A percentile compares a stretch with the other conserved stretches of the same genome.
phyloP scores from a whole-genome alignment of 208 protist species.

The Lotmaria passim region DNA sequence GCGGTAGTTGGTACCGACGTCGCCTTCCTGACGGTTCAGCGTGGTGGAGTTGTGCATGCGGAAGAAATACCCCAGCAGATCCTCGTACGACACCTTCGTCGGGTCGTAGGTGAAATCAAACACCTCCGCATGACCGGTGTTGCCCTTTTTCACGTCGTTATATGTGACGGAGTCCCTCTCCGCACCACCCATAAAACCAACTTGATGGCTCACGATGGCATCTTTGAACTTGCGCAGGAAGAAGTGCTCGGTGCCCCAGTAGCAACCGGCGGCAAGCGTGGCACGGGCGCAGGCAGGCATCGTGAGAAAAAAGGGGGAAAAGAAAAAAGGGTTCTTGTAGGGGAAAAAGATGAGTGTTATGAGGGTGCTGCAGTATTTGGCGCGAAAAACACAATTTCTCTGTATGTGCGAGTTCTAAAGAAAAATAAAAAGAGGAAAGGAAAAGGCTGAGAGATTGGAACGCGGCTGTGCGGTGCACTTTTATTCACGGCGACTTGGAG shows the following conservation, averaged over 20 bases:
- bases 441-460: too few relatives aligned
- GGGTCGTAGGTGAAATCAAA: slow-evolving; percentile 90
- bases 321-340: too few relatives aligned
- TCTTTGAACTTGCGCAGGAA: slow-evolving; percentile 87
- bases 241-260: slow-evolving; percentile 94
- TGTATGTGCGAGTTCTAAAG: too few relatives aligned
- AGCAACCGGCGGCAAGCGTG: slow-evolving; percentile 92
- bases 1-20: slow-evolving; percentile 95
- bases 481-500: too few relatives aligned
- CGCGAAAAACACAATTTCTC: too few relatives aligned
- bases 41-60: slow-evolving; percentile 95
- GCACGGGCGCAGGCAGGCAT: slow-evolving; percentile 45
- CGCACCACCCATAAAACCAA: slow-evolving; percentile 92
- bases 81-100: slow-evolving; percentile 75
- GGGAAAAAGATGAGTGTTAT: neutral
- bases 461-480: too few relatives aligned
- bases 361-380: too few relatives aligned
- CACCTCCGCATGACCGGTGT: slow-evolving; percentile 95
- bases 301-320: slow-evolving; percentile 14
- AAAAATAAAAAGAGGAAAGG: too few relatives aligned
- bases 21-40: slow-evolving; percentile 88
- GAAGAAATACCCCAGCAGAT: slow-evolving; percentile 94
- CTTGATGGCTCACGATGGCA: slow-evolving; percentile 69
- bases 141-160: slow-evolving; percentile 91
- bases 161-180: slow-evolving; percentile 64